Evolutionary conservation across 78 protist genomes (phyloP).

Genomic region (Dictyostelium firmibasis): DNA sequence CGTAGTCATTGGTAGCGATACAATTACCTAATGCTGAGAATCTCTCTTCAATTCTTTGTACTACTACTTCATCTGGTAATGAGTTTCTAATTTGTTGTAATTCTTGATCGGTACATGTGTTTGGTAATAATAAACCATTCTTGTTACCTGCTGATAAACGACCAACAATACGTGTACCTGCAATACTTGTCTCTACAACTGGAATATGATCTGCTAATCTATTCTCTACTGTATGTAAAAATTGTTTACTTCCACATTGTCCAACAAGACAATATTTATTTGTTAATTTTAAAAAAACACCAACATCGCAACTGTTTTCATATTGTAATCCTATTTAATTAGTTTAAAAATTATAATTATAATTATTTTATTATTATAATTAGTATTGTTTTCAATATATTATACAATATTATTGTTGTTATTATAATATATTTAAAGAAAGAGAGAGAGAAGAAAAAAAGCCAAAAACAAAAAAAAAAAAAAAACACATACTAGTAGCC

Average conservation of each 20-base stretch:
- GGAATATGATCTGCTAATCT: slow-evolving; percentile 97
- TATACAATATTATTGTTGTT: too few species aligned
- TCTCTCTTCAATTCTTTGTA: slow-evolving; percentile 97
- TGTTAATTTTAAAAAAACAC: slow-evolving; percentile 98
- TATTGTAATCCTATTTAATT: slow-evolving; percentile 86
- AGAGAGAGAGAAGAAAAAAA: too few species aligned
- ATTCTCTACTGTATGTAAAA: slow-evolving; percentile 92
- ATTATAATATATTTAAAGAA: too few species aligned
- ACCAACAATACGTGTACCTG: slow-evolving; percentile 94
- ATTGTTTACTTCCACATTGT: slow-evolving; percentile 95
- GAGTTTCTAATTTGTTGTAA: slow-evolving; percentile 97
- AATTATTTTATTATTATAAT: too few species aligned
- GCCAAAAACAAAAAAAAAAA: too few species aligned
- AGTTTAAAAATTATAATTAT: too few species aligned
- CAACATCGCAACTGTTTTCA: slow-evolving; percentile 98
- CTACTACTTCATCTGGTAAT: slow-evolving; percentile 97
- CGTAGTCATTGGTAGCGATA: slow-evolving; percentile 98
- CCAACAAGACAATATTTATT: slow-evolving; percentile 97
- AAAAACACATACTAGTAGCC: neutral
- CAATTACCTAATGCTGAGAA: slow-evolving; percentile 98
- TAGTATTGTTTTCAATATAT: too few species aligned
- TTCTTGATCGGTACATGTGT: slow-evolving; percentile 98
- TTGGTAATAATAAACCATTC: slow-evolving; percentile 98
- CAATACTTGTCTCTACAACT: slow-evolving; percentile 92
- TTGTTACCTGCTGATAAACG: slow-evolving; percentile 96